phyloP scores from a whole-genome alignment of 2,329 filamentous ascomycete species.

The Rhynchosporium agropyri region DNA sequence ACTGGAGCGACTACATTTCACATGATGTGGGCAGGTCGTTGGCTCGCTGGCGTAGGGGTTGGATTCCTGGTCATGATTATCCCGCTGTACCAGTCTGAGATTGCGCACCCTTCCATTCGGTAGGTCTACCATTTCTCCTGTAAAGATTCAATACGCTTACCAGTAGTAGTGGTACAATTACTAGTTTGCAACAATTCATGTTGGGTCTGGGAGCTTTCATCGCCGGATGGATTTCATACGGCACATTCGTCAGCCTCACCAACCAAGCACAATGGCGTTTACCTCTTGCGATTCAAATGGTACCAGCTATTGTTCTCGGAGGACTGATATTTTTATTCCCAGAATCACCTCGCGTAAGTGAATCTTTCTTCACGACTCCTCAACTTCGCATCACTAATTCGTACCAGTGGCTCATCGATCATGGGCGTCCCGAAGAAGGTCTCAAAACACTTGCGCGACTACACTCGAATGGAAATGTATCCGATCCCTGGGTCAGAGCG shows the following conservation, averaged over 20 bases:
- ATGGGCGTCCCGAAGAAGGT: constrained; percentile 58
- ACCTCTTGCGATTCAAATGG: constrained; percentile 56
- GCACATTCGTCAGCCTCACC: constrained; percentile 45
- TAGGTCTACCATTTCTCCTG: not conserved
- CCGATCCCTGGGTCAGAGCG: constrained; percentile 63
- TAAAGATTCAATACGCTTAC: not conserved
- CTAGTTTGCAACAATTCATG: constrained; percentile 81
- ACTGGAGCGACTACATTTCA: constrained; percentile 61
- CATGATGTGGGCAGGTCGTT: constrained; percentile 71
- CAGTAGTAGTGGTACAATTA: constrained; percentile 60
- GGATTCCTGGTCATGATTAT: constrained; percentile 49
- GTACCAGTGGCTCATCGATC: constrained; percentile 61
- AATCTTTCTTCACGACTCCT: constrained; percentile 35
- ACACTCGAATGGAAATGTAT: constrained; percentile 60
- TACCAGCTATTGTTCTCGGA: constrained; percentile 56
- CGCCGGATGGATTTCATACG: constrained; percentile 75
- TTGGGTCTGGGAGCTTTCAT: constrained; percentile 73
- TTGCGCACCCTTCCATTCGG: constrained; percentile 74
- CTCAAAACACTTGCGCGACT: constrained; percentile 60
- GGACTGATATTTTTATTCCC: constrained; percentile 64
- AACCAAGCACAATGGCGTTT: constrained; percentile 42
- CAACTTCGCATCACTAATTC: constrained; percentile 1
- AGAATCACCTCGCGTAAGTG: constrained; percentile 51
- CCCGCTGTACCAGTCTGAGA: constrained; percentile 72
- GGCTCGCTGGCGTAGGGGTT: constrained; percentile 67